These are phyloP conservation scores for Sugiyamaella floridensis DNA, from an alignment of 805 yeast genomes.

Conservation along the genomic window DNA sequence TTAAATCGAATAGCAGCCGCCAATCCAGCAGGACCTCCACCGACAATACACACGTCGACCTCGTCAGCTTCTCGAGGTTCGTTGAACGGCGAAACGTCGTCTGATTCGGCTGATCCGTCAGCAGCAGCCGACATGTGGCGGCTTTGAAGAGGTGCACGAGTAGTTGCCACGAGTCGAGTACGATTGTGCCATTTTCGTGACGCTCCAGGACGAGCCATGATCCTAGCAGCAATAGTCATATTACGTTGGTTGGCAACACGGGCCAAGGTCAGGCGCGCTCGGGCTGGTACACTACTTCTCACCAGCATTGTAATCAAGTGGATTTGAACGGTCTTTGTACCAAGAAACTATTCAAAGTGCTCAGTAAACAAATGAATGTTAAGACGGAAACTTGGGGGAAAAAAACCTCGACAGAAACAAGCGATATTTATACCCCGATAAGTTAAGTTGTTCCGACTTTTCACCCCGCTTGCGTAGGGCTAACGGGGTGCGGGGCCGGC, in stretches of 20 bases:
- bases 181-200: too few relatives aligned
- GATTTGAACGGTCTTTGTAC: too few relatives aligned
- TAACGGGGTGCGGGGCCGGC: neutral
- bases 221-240: neutral
- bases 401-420: neutral
- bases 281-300: neutral
- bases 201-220: neutral
- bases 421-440: neutral
- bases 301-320: neutral
- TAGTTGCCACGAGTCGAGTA: too few relatives aligned
- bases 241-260: neutral
- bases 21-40: conserved; percentile 97
- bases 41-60: conserved; percentile 92
- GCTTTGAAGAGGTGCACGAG: too few relatives aligned
- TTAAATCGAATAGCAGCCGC: conserved; percentile 88
- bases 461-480: neutral
- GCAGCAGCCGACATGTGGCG: neutral
- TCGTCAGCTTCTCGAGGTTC: conserved; percentile 75
- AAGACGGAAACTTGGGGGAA: too few relatives aligned
- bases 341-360: too few relatives aligned
- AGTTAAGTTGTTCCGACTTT: neutral
- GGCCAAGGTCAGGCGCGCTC: neutral
- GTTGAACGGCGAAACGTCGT: conserved; percentile 1
- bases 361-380: neutral
- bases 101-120: neutral